A percentile compares a stretch with the other conserved stretches of the same genome.
phyloP scores from a whole-genome alignment of 1,284 basidiomycete genomes.

The Ustanciosporium gigantosporum region DNA sequence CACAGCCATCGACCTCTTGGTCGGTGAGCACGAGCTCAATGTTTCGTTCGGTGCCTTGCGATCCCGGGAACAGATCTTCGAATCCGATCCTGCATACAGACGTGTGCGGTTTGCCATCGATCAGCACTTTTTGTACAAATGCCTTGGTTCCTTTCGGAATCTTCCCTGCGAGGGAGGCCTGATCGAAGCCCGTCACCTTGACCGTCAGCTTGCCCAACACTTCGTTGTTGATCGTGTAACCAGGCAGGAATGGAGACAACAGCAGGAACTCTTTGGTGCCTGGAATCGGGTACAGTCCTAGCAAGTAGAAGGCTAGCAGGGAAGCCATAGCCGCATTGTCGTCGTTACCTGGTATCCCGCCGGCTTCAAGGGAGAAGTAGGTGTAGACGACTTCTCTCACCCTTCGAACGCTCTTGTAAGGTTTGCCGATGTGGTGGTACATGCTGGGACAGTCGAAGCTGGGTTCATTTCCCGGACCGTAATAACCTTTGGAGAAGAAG shows the following conservation, averaged over 20 bases:
- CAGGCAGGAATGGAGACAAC: conserved; percentile 46
- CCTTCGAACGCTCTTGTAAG: conserved; percentile 23
- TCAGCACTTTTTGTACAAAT: conserved; percentile 20
- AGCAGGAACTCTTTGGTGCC: conserved; percentile 47
- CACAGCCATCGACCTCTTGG: conserved; percentile 22
- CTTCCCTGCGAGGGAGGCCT: conserved; percentile 8
- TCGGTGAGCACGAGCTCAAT: conserved; percentile 30
- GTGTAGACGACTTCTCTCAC: conserved; percentile 34
- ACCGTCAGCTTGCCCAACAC: conserved; percentile 40
- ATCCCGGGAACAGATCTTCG: conserved; percentile 36
- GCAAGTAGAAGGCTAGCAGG: conserved; percentile 68
- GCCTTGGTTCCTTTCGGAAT: conserved; percentile 26
- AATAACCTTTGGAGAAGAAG: conserved; percentile 46
- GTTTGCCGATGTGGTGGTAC: conserved; percentile 42
- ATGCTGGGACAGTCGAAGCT: conserved; percentile 43
- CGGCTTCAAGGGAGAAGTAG: conserved; percentile 40
- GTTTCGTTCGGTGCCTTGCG: conserved; percentile 10
- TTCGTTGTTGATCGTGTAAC: conserved; percentile 44
- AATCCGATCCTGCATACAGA: conserved; percentile 36
- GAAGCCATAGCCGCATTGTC: conserved; percentile 73
- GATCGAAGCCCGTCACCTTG: conserved; percentile 39
- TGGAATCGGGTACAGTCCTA: conserved; percentile 69
- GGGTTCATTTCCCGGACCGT: conserved; percentile 50
- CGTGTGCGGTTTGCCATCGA: conserved; percentile 29
- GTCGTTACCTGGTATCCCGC: conserved; percentile 63